Base-by-base conservation (phyloP, 495 filamentous ascomycete genomes). In the Chaetomidium leptoderma region DNA sequence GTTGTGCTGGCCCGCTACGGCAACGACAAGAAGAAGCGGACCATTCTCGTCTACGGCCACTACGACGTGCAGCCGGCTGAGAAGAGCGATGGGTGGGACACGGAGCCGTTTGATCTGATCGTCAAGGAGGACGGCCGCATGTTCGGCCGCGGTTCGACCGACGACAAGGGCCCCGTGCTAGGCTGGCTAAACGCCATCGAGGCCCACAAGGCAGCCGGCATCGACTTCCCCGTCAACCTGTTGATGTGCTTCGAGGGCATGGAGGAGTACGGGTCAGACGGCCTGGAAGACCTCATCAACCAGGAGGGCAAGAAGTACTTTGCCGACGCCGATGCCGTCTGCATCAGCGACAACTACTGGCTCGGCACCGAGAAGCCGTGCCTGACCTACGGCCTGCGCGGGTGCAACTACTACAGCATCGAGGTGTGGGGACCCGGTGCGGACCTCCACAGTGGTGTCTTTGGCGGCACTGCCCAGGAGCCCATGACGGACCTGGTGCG, bases 331-430 rank as follows among this genome's bases (percentile, higher is more conserved):
- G 95, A 99, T 59, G 95, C 92, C 6, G 92, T 96, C 19, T 97
- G 95, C 78, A 99, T 99, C 66, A 95, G 89, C 48, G 95, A 99
- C 74, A 99, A 99, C 79, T 99, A 99, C 84, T 99, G 95, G 95
- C 86, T 99, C 16, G 93, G 93, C 33, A 96, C 93, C 7, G 89
- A 97, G 81, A 95, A 95, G 74, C 95, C 95, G 3, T 99, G 95
- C 64, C 74, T 99, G 55, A 97, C 95, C 11, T 99, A 99, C 71
- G 95, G 95, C 40, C 84, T 99, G n/a, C 88, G 93, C 42, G 93
- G 93, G 13, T 92, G 88, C 83, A 97, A 91, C 73, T 97, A 97
- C 81, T 99, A 97, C 78, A 87, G 84, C 57, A 70, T 99, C 59
- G 86, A 88, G 67, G 75, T 99, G 51, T 87, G 84, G 3, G 93